Percentiles rank a stretch among this genome's conserved stretches.
phyloP scores from a whole-genome alignment of 495 filamentous ascomycete genomes.

The Pyrenopolyporus hunteri region DNA sequence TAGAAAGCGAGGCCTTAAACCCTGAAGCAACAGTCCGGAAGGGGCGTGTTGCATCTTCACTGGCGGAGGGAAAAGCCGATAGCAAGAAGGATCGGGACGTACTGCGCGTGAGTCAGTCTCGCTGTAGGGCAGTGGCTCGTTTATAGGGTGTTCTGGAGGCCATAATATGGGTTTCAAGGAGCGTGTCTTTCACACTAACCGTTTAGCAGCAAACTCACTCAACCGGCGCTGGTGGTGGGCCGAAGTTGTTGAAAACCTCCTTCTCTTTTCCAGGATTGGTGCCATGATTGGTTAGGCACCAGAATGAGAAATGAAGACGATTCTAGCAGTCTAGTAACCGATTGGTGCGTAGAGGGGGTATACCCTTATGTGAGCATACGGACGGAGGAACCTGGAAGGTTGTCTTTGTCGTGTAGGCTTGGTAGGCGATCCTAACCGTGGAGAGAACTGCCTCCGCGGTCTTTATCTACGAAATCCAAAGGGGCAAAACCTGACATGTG shows the following conservation, averaged over 20 bases:
- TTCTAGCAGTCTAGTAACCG: constrained; percentile 13
- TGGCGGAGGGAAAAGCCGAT: not conserved
- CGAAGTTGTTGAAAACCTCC: constrained; percentile 31
- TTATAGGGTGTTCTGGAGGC: not conserved
- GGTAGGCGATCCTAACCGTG: not conserved
- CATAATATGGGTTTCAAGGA: not conserved
- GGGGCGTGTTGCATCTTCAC: not conserved
- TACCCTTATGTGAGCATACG: too few relatives aligned
- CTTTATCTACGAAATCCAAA: too few relatives aligned
- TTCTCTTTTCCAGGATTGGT: constrained; percentile 23
- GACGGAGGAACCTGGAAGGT: too few relatives aligned
- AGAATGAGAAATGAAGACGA: not conserved
- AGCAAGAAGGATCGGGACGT: constrained; percentile 5
- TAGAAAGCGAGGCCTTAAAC: not conserved
- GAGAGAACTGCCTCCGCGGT: not conserved
- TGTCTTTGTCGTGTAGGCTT: not conserved
- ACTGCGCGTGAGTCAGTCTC: constrained; percentile 19
- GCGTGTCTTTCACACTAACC: constrained; percentile 25
- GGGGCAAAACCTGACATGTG: constrained; percentile 2
- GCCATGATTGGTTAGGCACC: constrained; percentile 16
- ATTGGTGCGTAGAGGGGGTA: not conserved
- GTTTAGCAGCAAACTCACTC: constrained; percentile 33
- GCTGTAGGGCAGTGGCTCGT: not conserved
- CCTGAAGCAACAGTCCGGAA: not conserved
- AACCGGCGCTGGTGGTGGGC: constrained; percentile 26